Percentiles rank a stretch among this genome's conserved stretches.
Conservation (phyloP, 1,284 basidiomycete genomes). For the Moesziomyces sp. region DNA sequence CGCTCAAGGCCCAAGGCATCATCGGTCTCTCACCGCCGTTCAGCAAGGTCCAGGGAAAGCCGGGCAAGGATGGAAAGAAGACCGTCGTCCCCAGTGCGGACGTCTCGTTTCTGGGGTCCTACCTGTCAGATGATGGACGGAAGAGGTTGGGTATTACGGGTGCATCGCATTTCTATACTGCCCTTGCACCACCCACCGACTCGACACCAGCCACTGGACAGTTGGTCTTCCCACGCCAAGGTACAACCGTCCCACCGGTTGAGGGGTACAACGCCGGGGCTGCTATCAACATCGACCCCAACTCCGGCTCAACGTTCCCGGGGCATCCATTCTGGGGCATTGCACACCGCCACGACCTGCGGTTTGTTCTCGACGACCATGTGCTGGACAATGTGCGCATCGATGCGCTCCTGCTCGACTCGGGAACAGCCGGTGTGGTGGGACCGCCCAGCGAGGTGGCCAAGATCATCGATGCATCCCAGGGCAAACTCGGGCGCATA, state of each 20-base stretch:
- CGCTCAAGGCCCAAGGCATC: slow-evolving; percentile 18
- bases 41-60: background rate
- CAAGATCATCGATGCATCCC: slow-evolving; percentile 18
- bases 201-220: slow-evolving; percentile 5
- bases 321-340: slow-evolving; percentile 30
- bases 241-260: slow-evolving; percentile 5
- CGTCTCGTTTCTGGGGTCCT: slow-evolving; percentile 24
- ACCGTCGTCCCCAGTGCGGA: slow-evolving; percentile 2
- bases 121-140: slow-evolving; percentile 3
- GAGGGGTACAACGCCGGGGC: background rate
- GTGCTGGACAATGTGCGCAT: slow-evolving; percentile 10
- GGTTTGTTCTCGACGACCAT: slow-evolving; percentile 4
- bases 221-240: slow-evolving; percentile 31
- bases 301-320: slow-evolving; percentile 16
- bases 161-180: slow-evolving; percentile 23
- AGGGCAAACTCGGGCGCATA: background rate
- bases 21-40: slow-evolving; percentile 36
- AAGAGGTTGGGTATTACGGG: slow-evolving; percentile 15
- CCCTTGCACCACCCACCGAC: slow-evolving; percentile 1
- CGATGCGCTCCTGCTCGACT: slow-evolving; percentile 32
- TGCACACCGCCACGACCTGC: slow-evolving; percentile 23
- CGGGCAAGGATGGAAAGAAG: background rate
- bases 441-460: slow-evolving; percentile 22
- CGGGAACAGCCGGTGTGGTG: slow-evolving; percentile 31
- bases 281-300: slow-evolving; percentile 13